These are phyloP conservation scores for Trypanosoma congolense DNA, from an alignment of 208 protist genomes.

Conservation along the genomic window DNA sequence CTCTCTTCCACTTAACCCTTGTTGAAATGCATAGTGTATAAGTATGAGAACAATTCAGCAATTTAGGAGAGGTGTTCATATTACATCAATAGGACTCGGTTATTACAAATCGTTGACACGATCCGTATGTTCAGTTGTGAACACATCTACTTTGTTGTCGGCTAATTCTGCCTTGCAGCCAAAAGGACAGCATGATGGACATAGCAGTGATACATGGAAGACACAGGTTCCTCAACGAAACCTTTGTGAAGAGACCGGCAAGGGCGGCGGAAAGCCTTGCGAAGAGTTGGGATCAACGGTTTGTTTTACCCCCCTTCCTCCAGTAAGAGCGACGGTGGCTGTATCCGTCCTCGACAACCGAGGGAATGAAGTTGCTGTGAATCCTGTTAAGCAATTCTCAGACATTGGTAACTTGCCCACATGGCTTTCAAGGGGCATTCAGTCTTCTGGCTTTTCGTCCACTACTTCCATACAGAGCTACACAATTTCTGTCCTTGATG, in stretches of 20 bases:
- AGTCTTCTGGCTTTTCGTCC: slow-evolving; percentile 41
- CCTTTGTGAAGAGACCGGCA: too few relatives aligned
- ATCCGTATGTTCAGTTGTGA: background rate
- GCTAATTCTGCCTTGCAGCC: too few relatives aligned
- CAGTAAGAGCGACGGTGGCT: slow-evolving; percentile 14
- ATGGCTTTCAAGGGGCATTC: slow-evolving; percentile 62
- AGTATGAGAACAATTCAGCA: background rate
- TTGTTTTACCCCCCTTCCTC: too few relatives aligned
- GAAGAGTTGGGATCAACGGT: too few relatives aligned
- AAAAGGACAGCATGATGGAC: too few relatives aligned
- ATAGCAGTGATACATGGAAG: too few relatives aligned
- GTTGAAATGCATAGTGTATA: background rate
- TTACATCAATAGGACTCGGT: background rate
- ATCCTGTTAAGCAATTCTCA: slow-evolving; percentile 55
- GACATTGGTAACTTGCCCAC: slow-evolving; percentile 47
- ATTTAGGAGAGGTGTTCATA: background rate
- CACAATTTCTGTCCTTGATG: slow-evolving; percentile 80
- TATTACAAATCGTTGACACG: background rate
- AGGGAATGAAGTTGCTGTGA: slow-evolving; percentile 39
- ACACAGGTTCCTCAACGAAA: too few relatives aligned
- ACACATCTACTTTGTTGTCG: too few relatives aligned
- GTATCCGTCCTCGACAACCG: slow-evolving; percentile 52
- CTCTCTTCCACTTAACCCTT: slow-evolving; percentile 19
- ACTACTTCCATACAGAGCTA: slow-evolving; percentile 87
- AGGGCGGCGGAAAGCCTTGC: too few relatives aligned